These are phyloP conservation scores for Penicillium antarcticum DNA, from an alignment of 495 filamentous ascomycete genomes.

Conservation along the genomic window DNA sequence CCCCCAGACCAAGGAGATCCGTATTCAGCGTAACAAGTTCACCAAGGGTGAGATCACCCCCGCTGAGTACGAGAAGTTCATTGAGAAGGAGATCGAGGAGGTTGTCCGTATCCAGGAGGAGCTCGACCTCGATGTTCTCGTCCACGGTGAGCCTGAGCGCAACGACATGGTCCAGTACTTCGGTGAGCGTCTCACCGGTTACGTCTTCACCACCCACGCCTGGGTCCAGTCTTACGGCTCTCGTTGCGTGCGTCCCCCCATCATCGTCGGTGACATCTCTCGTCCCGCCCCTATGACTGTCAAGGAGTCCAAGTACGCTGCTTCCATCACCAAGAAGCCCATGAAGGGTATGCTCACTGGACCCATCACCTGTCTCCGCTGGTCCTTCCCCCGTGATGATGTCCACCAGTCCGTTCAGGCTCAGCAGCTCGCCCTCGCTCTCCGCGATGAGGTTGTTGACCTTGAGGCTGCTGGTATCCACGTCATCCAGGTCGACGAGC, in stretches of 20 bases:
- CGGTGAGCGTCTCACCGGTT: slow-evolving; percentile 92
- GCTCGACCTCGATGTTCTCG: slow-evolving; percentile 91
- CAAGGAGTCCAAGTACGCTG: slow-evolving; percentile 99
- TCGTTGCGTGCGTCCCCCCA: slow-evolving; percentile 95
- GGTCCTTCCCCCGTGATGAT: slow-evolving; percentile 99
- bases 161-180: slow-evolving; percentile 99
- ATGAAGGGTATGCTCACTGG: slow-evolving; percentile 99
- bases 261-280: slow-evolving; percentile 97
- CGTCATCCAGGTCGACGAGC: slow-evolving; percentile 99
- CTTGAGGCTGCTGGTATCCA: slow-evolving; percentile 92
- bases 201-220: slow-evolving; percentile 97
- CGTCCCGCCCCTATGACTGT: slow-evolving; percentile 97
- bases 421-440: slow-evolving; percentile 95
- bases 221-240: slow-evolving; percentile 99
- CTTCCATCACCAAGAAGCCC: slow-evolving; percentile 92
- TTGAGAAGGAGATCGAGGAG: slow-evolving; percentile 92
- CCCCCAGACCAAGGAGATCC: slow-evolving; percentile 98
- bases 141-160: slow-evolving; percentile 98
- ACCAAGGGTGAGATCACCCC: slow-evolving; percentile 94
- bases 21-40: slow-evolving; percentile 92
- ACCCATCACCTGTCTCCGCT: slow-evolving; percentile 95
- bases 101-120: slow-evolving; percentile 96
- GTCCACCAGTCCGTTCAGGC: slow-evolving; percentile 98
- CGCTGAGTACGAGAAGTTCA: slow-evolving; percentile 94
- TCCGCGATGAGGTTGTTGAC: slow-evolving; percentile 97